Base-by-base conservation (phyloP, 345 rosid genomes). In the Euclidium syriacum region DNA sequence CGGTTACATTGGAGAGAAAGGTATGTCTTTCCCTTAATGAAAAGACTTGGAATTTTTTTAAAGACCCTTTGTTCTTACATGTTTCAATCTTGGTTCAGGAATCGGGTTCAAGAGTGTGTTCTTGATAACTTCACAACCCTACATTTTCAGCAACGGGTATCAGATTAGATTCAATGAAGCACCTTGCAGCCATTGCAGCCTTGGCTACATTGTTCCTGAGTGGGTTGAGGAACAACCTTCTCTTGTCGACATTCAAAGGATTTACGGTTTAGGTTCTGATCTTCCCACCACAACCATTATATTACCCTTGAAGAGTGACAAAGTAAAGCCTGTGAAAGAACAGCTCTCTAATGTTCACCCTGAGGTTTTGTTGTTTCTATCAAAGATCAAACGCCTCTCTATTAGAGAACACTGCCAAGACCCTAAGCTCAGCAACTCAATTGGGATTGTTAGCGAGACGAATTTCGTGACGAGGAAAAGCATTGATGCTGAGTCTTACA, bases 1-100 rank as follows among this genome's bases (percentile, higher is more conserved):
- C 4, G 92, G 96, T 25, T 83, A 81, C 16, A 83, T 88, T 19
- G 96, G 96, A 16, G 92, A 88, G 72, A 88, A 88, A 78, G 96
- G 96, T 88, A 58, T 32, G 22, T 4, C 5, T 25, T 14, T 22
- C 32, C 20, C 24, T 24, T 27, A 2, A 0, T 26, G 10, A 47
- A n/a, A n/a, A n/a, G n/a, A n/a, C n/a, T n/a, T n/a, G n/a, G n/a
- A n/a, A n/a, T n/a, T n/a, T n/a, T n/a, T 9, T 26, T 0, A 3
- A 36, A 30, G 27, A 14, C 18, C 2, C 0, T n/a, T 29, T 6
- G 14, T 34, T 17, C 55, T 62, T 19, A 34, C 43, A 10, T 23
- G 5, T 55, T 52, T 62, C 15, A 25, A 49, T 40, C n/a, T 58
- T 58, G 7, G 35, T n/a, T n/a, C 80, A 85, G 88, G 92, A 3